Evolutionary conservation across 2,329 filamentous ascomycete genomes (phyloP).

Genomic region (Hirsutella thompsonii): DNA sequence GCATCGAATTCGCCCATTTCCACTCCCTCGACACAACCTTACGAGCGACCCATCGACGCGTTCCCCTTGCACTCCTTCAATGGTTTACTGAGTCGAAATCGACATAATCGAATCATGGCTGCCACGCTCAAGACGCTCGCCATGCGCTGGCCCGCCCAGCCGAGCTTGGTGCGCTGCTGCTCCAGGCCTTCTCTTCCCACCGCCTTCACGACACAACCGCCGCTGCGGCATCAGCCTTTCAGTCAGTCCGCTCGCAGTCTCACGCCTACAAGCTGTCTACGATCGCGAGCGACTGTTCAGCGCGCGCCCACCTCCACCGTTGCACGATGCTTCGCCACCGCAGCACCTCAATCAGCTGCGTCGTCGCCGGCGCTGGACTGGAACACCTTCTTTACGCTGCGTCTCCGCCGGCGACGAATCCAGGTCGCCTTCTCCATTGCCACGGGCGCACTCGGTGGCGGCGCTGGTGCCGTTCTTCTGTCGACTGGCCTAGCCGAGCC

Average conservation of each 20-base stretch:
- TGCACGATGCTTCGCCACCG: conserved; percentile 7
- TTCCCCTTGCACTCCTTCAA: not conserved
- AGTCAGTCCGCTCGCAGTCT: not conserved
- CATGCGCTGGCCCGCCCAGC: conserved; percentile 15
- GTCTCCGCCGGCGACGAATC: conserved; percentile 72
- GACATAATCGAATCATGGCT: conserved; percentile 10
- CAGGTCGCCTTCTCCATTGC: conserved; percentile 66
- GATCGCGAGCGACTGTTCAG: not conserved
- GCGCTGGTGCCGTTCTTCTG: conserved; percentile 51
- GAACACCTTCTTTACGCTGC: conserved; percentile 87
- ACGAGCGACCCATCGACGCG: not conserved
- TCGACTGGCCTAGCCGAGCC: conserved; percentile 61
- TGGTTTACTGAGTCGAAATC: not conserved
- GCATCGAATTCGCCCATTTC: not conserved
- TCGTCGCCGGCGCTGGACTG: conserved; percentile 46
- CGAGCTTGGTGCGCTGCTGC: conserved; percentile 12
- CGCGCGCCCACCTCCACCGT: conserved; percentile 1
- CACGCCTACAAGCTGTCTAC: conserved; percentile 1
- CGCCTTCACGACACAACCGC: conserved; percentile 10
- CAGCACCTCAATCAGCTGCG: conserved; percentile 1
- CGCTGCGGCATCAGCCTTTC: conserved; percentile 1
- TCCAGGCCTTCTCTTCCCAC: conserved; percentile 17
- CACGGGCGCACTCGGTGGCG: conserved; percentile 49
- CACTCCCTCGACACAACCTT: not conserved
- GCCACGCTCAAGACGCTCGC: conserved; percentile 18